Evolutionary conservation across 2,329 filamentous ascomycete species (phyloP).

Genomic region (Elsinoe necatrix): DNA sequence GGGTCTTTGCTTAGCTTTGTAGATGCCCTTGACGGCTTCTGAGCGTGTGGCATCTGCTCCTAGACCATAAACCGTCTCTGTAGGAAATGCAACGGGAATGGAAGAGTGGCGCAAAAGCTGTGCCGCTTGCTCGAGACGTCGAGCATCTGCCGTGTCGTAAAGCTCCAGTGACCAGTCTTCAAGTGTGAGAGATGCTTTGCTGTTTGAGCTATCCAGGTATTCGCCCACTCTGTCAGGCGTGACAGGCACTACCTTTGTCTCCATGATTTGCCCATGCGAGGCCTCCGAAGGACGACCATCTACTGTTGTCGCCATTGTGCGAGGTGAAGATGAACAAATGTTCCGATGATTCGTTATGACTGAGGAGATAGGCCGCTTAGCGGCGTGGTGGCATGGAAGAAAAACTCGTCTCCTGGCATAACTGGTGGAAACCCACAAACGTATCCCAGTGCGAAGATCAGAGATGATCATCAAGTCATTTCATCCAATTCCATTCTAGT

Average conservation of each 20-base stretch:
- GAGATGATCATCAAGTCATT: too few relatives aligned
- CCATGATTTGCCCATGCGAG: neutral
- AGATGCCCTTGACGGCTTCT: slow-evolving; percentile 81
- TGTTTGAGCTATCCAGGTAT: slow-evolving; percentile 24
- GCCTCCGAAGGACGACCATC: neutral
- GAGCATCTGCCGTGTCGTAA: slow-evolving; percentile 36
- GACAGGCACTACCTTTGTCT: slow-evolving; percentile 35
- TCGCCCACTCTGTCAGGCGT: slow-evolving; percentile 34
- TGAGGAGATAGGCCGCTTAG: too few relatives aligned
- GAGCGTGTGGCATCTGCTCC: slow-evolving; percentile 92
- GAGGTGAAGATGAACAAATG: neutral
- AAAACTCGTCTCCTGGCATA: too few relatives aligned
- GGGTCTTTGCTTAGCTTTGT: slow-evolving; percentile 78
- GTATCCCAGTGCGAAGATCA: too few relatives aligned
- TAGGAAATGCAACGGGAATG: slow-evolving; percentile 86
- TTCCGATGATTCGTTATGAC: too few relatives aligned
- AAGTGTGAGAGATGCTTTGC: slow-evolving; percentile 27
- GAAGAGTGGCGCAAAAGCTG: slow-evolving; percentile 55
- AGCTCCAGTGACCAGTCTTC: slow-evolving; percentile 28
- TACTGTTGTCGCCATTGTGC: neutral
- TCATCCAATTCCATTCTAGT: too few relatives aligned
- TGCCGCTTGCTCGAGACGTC: slow-evolving; percentile 57
- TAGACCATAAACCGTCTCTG: slow-evolving; percentile 93
- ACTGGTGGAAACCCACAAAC: too few relatives aligned
- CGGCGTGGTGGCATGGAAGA: too few relatives aligned